These are phyloP conservation scores for Penicillium oxalicum DNA, from an alignment of 2,329 filamentous ascomycete genomes.

Conservation along the genomic window DNA sequence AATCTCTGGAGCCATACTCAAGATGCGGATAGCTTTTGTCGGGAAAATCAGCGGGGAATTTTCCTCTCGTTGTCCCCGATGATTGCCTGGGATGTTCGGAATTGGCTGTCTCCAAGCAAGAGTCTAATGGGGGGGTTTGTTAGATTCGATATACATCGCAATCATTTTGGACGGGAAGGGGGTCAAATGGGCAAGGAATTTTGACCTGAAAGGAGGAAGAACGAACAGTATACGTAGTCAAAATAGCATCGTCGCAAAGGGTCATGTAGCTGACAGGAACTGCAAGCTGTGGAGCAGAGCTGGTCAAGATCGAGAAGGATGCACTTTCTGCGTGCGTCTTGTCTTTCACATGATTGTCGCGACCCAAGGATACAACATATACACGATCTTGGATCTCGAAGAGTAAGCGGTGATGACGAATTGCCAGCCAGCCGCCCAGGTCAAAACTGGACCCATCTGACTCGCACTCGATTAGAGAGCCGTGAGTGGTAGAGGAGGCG, in stretches of 20 bases:
- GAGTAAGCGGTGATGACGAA: slow-evolving; percentile 39
- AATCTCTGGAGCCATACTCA: slow-evolving; percentile 33
- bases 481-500: slow-evolving; percentile 23
- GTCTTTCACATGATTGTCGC: slow-evolving; percentile 26
- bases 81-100: slow-evolving; percentile 14
- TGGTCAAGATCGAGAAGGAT: slow-evolving; percentile 33
- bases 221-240: slow-evolving; percentile 41
- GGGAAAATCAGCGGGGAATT: slow-evolving; percentile 31
- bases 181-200: background rate
- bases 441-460: slow-evolving; percentile 39
- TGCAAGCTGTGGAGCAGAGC: slow-evolving; percentile 33
- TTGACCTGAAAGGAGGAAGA: background rate
- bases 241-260: slow-evolving; percentile 44
- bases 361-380: slow-evolving; percentile 40
- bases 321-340: slow-evolving; percentile 15
- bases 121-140: slow-evolving; percentile 15
- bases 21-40: slow-evolving; percentile 37
- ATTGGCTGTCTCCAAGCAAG: slow-evolving; percentile 25
- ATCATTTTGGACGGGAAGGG: no score
- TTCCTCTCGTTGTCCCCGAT: slow-evolving; percentile 14
- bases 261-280: slow-evolving; percentile 46
- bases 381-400: slow-evolving; percentile 42
- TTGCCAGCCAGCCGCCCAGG: slow-evolving; percentile 43
- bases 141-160: no score
- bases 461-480: slow-evolving; percentile 39